phyloP scores from a whole-genome alignment of 1,284 basidiomycete species.

The Boletus holoroseus region DNA sequence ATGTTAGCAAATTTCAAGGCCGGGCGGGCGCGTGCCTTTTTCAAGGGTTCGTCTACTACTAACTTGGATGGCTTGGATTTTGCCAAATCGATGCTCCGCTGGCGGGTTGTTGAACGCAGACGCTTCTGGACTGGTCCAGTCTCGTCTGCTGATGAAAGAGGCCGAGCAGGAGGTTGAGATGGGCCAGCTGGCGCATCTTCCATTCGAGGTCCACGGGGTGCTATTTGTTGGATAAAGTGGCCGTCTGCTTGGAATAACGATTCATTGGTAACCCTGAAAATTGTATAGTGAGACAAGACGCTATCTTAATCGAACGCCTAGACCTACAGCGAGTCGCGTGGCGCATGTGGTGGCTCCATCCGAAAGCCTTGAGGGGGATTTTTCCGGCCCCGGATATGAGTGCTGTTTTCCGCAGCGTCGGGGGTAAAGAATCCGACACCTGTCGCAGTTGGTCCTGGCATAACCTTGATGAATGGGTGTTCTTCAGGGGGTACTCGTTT shows the following conservation, averaged over 20 bases:
- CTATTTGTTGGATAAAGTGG: constrained; percentile 50
- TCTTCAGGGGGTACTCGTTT: constrained; percentile 51
- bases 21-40: constrained; percentile 81
- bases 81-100: constrained; percentile 41
- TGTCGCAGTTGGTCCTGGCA: constrained; percentile 44
- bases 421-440: constrained; percentile 77
- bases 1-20: constrained; percentile 73
- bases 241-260: constrained; percentile 55
- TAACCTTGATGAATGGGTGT: constrained; percentile 37
- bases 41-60: constrained; percentile 58
- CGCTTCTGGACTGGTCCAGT: constrained; percentile 70
- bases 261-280: constrained; percentile 51
- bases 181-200: constrained; percentile 36
- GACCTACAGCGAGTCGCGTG: constrained; percentile 61
- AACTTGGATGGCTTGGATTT: constrained; percentile 52
- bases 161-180: constrained; percentile 49
- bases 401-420: constrained; percentile 49
- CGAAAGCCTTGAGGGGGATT: constrained; percentile 50
- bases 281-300: constrained; percentile 7
- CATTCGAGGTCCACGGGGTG: constrained; percentile 34
- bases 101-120: constrained; percentile 57
- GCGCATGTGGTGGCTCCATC: constrained; percentile 44
- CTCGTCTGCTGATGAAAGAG: constrained; percentile 75
- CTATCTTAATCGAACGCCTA: constrained; percentile 1
- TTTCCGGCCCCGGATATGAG: constrained; percentile 52